phyloP scores from a whole-genome alignment of 768 basidiomycete species.

The Mycena kentingensis region DNA sequence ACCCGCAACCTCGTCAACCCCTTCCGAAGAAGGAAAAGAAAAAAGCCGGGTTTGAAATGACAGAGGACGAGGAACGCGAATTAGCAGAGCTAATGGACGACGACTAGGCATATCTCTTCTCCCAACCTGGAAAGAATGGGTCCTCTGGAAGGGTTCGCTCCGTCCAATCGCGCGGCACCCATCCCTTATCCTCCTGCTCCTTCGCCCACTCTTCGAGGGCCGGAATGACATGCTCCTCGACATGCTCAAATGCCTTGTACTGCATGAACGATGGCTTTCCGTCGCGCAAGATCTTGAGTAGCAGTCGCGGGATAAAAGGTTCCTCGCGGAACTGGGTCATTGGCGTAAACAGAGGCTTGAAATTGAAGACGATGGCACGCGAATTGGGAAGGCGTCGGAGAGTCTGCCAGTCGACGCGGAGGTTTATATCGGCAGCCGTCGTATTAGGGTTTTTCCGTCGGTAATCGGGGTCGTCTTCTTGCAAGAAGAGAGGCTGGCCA shows the following conservation, averaged over 20 bases:
- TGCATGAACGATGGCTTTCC: slow-evolving; percentile 40
- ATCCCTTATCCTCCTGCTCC: slow-evolving; percentile 49
- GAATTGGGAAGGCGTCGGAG: slow-evolving; percentile 50
- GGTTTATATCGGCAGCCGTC: slow-evolving; percentile 40
- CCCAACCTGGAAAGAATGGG: slow-evolving; percentile 54
- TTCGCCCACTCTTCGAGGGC: slow-evolving; percentile 46
- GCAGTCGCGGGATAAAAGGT: slow-evolving; percentile 48
- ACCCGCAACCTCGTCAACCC: slow-evolving; percentile 29
- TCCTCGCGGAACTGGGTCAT: slow-evolving; percentile 44
- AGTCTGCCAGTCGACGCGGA: slow-evolving; percentile 61
- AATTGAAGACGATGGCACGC: slow-evolving; percentile 53
- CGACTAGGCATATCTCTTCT: slow-evolving; percentile 29
- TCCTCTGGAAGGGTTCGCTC: slow-evolving; percentile 51
- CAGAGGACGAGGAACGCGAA: slow-evolving; percentile 90
- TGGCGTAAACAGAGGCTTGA: slow-evolving; percentile 56
- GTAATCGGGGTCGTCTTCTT: slow-evolving; percentile 42
- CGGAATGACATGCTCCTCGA: slow-evolving; percentile 48
- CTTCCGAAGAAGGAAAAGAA: slow-evolving; percentile 15
- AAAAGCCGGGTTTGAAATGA: slow-evolving; percentile 47
- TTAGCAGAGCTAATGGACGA: slow-evolving; percentile 69
- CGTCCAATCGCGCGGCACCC: slow-evolving; percentile 50
- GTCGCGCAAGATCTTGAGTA: slow-evolving; percentile 46
- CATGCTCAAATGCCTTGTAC: slow-evolving; percentile 46
- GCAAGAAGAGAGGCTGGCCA: slow-evolving; percentile 51
- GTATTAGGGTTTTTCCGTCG: slow-evolving; percentile 37